Evolutionary conservation across 805 yeast genomes (phyloP).

Genomic region (Metschnikowia koreensis): DNA sequence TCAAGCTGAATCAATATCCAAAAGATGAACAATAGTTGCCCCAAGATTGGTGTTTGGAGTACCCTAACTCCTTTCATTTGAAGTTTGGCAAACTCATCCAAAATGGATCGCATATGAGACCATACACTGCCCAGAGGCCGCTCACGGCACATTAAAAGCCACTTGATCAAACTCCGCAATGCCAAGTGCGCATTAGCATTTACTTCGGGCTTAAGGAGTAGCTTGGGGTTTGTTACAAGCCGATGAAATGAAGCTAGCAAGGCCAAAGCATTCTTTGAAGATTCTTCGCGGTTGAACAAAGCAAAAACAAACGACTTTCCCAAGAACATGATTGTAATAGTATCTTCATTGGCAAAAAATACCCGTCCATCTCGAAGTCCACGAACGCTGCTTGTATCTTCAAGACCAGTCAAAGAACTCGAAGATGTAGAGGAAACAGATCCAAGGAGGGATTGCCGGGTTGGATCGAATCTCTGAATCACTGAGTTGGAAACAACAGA

Average conservation of each 20-base stretch:
- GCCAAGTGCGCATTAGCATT: slow-evolving; percentile 20
- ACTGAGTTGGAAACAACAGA: background rate
- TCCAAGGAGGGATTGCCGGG: slow-evolving; percentile 10
- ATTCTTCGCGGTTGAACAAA: slow-evolving; percentile 22
- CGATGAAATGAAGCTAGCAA: slow-evolving; percentile 22
- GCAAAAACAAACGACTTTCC: slow-evolving; percentile 26
- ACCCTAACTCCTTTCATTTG: slow-evolving; percentile 16
- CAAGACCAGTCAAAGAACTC: slow-evolving; percentile 11
- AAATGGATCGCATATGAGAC: slow-evolving; percentile 13
- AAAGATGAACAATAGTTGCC: slow-evolving; percentile 13
- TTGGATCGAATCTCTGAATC: slow-evolving; percentile 8
- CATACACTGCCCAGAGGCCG: slow-evolving; percentile 21
- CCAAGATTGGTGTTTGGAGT: slow-evolving; percentile 9
- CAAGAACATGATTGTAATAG: slow-evolving; percentile 12
- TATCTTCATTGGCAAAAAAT: slow-evolving; percentile 11
- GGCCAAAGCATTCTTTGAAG: slow-evolving; percentile 17
- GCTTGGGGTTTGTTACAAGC: slow-evolving; percentile 14
- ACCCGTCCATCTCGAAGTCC: slow-evolving; percentile 15
- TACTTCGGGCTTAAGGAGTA: background rate
- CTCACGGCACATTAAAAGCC: slow-evolving; percentile 34
- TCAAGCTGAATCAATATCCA: slow-evolving; percentile 13
- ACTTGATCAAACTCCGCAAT: slow-evolving; percentile 24
- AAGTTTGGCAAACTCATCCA: slow-evolving; percentile 18
- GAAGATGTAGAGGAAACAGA: background rate
- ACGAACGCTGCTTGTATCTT: slow-evolving; percentile 2